Evolutionary conservation across 2,329 filamentous ascomycete species (phyloP), one percentile per base, ranked within the genome.

Genomic region (Clarireedia hainanense): DNA sequence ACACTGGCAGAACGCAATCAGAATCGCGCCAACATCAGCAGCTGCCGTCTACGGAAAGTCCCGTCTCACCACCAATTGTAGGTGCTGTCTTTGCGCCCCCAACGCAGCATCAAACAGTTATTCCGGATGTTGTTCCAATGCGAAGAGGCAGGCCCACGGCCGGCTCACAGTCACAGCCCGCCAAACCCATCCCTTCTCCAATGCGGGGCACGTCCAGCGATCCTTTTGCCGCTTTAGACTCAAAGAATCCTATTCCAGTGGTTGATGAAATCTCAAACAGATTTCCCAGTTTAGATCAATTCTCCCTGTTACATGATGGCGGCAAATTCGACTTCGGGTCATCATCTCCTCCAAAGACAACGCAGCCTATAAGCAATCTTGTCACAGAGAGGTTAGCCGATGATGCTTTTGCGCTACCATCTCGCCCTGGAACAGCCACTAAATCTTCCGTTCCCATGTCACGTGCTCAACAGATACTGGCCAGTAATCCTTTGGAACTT

Each of bases 41-140:
- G 62, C 67, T 85, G n/a, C 80, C 84, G 14, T 72, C 78, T 17
- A 71, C 78, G 20, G 78, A 83, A 6, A 72, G 76, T 6, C 76
- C 79, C 56, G 30, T 57, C n/a, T 45, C 70, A 17, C 75, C 81
- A 30, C 81, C 85, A 5, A 77, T 83, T 34, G 83, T 95, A 34
- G 91, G 92, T 7, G 86, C 92, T 10, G 85, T 91, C 15, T 92
- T 92, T 65, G 83, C 89, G 5, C 84, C 88, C n/a, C 84, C 86
- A 2, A 74, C 83, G 26, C 82, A 87, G 55, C 80, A 87, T 62
- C 81, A 87, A 53, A 82, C 86, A 63, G 75, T 79, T 7, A 84
- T 97, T 54, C 94, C 94, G 7, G 90, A 96, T 24, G 90, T 99
- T 59, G 85, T 88, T 39, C 94, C 92, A 0, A 97, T 97, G 94